Evolutionary conservation across 768 basidiomycete species (phyloP), one percentile per base, ranked within the genome.

Genomic region (Hirschioporus abietinus): DNA sequence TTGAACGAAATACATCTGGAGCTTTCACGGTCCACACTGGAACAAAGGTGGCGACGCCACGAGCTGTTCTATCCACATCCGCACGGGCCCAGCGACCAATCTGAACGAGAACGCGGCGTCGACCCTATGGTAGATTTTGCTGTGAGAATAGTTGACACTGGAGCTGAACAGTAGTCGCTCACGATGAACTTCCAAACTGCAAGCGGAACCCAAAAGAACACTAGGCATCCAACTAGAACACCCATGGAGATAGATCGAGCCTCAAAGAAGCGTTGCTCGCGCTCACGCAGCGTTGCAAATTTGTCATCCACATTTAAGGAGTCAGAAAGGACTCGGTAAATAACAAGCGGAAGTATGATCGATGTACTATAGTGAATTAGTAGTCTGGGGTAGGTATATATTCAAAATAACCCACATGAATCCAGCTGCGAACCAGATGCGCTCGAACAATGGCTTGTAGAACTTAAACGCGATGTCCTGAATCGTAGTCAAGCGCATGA

Each of bases 161-260:
- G 12, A 20, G 3, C 12, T 15, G 12, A 20, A 15, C 12, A 20
- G 8, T 35, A 58, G 42, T 34, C n/a, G 78, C 81, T 57, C 58
- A 80, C 78, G 65, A 77, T 67, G 35, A 71, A 76, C 68, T 87
- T 86, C 84, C 84, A 86, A 25, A 80, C 58, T 57, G 78, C 60
- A 58, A 84, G 71, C 7, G 85, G 85, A 2, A 74, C 57, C 60
- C 76, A 72, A 71, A 84, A 76, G 63, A 84, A 57, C 26, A 80
- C 26, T 64, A 79, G 67, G 23, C 77, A 71, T 18, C 72, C 82
- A 60, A 84, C n/a, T 25, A 75, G 78, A 26, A 79, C 71, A 7
- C 70, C 79, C 36, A 83, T 67, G 23, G 75, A 72, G 36, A 78
- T 74, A 17, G 75, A 71, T 25, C 81, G 79, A 17, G 80, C 77